Evolutionary conservation across 805 yeast genomes (phyloP).

Genomic region (Torulaspora quercuum): DNA sequence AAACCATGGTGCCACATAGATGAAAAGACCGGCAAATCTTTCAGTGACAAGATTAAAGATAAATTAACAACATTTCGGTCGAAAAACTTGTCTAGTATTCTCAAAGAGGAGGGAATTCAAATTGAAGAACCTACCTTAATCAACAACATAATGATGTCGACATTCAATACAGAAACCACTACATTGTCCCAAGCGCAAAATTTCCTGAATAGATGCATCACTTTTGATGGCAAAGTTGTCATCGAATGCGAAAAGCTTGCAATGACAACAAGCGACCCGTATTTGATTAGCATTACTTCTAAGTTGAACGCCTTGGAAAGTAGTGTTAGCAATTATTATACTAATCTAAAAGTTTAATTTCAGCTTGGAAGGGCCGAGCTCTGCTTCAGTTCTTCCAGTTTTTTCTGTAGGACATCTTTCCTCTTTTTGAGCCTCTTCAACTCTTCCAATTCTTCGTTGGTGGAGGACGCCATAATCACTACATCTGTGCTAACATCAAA

Average conservation of each 20-base stretch:
- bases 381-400: conserved; percentile 14
- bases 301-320: conserved; percentile 59
- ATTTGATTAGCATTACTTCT: conserved; percentile 56
- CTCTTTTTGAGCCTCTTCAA: conserved; percentile 26
- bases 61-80: conserved; percentile 47
- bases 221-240: conserved; percentile 58
- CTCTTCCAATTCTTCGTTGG: conserved; percentile 33
- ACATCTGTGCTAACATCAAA: conserved; percentile 24
- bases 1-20: conserved; percentile 63
- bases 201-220: conserved; percentile 59
- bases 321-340: conserved; percentile 24
- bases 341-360: conserved; percentile 18
- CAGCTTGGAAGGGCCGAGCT: neutral
- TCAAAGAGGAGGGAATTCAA: conserved; percentile 39
- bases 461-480: conserved; percentile 34
- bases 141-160: conserved; percentile 37
- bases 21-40: conserved; percentile 44
- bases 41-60: conserved; percentile 56
- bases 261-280: conserved; percentile 65
- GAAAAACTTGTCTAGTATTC: conserved; percentile 39
- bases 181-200: conserved; percentile 44
- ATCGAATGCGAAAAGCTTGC: conserved; percentile 57
- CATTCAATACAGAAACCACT: conserved; percentile 35
- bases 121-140: conserved; percentile 34
- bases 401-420: conserved; percentile 22